Percentiles rank a stretch among this genome's conserved stretches.
These are phyloP conservation scores for Pistacia integerrima DNA, from an alignment of 345 rosid genomes.

Conservation along the genomic window DNA sequence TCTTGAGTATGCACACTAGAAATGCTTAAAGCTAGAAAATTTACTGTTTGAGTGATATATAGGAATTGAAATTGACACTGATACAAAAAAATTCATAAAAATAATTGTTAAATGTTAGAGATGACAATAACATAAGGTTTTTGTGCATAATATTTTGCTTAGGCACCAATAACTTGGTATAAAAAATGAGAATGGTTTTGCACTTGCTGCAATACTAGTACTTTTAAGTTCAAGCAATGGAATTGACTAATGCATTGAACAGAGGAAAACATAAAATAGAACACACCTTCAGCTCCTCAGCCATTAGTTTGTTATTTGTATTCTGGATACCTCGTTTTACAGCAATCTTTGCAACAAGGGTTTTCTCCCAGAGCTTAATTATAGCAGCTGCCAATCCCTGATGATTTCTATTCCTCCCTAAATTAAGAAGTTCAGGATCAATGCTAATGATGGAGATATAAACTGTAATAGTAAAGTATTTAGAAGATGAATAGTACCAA, in stretches of 20 bases:
- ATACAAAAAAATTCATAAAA: background rate
- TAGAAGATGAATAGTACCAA: constrained; percentile 55
- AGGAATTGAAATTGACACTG: background rate
- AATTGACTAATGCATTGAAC: background rate
- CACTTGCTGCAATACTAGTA: background rate
- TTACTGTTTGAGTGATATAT: background rate
- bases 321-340: constrained; percentile 98
- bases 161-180: background rate
- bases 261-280: constrained; percentile 6
- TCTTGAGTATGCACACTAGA: background rate
- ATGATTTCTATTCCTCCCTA: constrained; percentile 96
- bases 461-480: constrained; percentile 14
- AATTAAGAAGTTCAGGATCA: constrained; percentile 27
- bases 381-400: constrained; percentile 94
- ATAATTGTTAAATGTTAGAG: background rate
- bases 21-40: background rate
- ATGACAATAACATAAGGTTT: background rate
- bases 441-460: constrained; percentile 20
- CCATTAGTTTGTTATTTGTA: constrained; percentile 96
- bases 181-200: background rate
- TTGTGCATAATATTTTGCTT: too few species aligned
- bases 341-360: constrained; percentile 80
- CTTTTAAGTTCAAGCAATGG: constrained; percentile 4
- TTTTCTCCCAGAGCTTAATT: constrained; percentile 92
- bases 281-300: constrained; percentile 90